Evolutionary conservation across 164 flowering plant genomes (phyloP).

Genomic region (Annona cherimola): DNA sequence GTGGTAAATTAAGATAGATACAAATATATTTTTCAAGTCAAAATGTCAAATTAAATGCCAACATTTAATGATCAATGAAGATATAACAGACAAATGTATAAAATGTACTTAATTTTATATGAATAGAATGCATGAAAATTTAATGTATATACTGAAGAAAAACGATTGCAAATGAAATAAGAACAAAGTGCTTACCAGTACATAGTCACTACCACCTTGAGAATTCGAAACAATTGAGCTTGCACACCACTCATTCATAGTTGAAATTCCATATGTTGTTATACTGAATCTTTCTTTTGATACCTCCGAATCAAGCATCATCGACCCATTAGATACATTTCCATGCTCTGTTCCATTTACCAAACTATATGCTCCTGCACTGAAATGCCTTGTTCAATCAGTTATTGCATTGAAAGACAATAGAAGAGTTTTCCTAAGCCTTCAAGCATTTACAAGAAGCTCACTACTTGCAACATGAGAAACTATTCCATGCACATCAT

Average conservation of each 20-base stretch:
- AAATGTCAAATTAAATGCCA: too few species aligned
- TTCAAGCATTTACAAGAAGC: neutral
- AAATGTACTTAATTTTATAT: too few species aligned
- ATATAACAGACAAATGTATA: too few species aligned
- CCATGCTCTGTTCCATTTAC: slow-evolving; percentile 7
- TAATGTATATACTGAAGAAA: neutral
- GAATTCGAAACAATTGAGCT: slow-evolving; percentile 32
- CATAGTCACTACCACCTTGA: slow-evolving; percentile 40
- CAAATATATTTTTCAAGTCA: too few species aligned
- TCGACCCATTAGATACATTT: slow-evolving; percentile 3
- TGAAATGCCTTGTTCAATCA: slow-evolving; percentile 9
- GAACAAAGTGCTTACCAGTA: slow-evolving; percentile 23
- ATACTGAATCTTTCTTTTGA: slow-evolving; percentile 17
- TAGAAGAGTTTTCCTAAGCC: neutral
- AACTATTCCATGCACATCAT: too few species aligned
- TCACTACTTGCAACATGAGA: neutral
- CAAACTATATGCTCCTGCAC: slow-evolving; percentile 37
- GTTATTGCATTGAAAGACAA: slow-evolving; percentile 6
- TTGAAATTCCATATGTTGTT: slow-evolving; percentile 37
- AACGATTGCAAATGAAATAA: neutral
- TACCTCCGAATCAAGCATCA: neutral
- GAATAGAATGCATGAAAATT: too few species aligned
- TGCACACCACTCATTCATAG: slow-evolving; percentile 41
- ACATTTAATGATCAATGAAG: too few species aligned
- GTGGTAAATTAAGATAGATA: too few species aligned